Conservation (phyloP, 2,329 filamentous ascomycete genomes). For the Neurospora sp. region DNA sequence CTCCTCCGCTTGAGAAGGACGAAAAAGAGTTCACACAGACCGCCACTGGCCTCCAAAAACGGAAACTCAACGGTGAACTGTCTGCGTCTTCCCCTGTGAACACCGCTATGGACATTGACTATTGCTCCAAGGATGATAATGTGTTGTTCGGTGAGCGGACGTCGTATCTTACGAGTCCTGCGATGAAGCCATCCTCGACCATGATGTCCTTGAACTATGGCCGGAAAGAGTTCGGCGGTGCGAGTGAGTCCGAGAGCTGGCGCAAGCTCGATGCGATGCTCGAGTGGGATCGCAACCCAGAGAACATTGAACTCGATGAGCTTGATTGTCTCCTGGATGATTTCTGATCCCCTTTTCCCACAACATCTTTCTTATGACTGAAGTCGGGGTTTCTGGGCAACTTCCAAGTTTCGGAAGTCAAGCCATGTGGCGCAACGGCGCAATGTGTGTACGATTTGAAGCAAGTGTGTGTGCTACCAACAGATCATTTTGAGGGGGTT, state of each 20-base stretch:
- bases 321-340: slow-evolving; percentile 77
- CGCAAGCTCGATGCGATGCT: slow-evolving; percentile 33
- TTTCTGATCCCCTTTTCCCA: slow-evolving; percentile 37
- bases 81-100: slow-evolving; percentile 18
- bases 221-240: slow-evolving; percentile 21
- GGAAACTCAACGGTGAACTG: slow-evolving; percentile 43
- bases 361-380: slow-evolving; percentile 1
- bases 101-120: slow-evolving; percentile 25
- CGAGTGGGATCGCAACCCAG: slow-evolving; percentile 64
- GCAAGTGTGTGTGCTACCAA: neutral
- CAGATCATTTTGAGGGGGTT: neutral
- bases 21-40: slow-evolving; percentile 97
- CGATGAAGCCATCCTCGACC: slow-evolving; percentile 36
- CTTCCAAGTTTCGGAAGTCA: neutral
- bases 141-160: slow-evolving; percentile 44
- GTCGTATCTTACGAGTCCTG: slow-evolving; percentile 42
- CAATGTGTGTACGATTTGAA: neutral
- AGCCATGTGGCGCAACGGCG: neutral
- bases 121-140: slow-evolving; percentile 37
- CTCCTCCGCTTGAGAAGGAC: slow-evolving; percentile 83
- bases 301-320: slow-evolving; percentile 86
- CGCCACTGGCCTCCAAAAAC: slow-evolving; percentile 69
- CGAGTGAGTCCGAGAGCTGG: slow-evolving; percentile 31
- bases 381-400: neutral
- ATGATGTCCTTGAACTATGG: slow-evolving; percentile 31